Percentiles rank a stretch among this genome's conserved stretches.
Evolutionary conservation across 2,329 filamentous ascomycete species (phyloP).

Genomic region (Epichloe sp.): DNA sequence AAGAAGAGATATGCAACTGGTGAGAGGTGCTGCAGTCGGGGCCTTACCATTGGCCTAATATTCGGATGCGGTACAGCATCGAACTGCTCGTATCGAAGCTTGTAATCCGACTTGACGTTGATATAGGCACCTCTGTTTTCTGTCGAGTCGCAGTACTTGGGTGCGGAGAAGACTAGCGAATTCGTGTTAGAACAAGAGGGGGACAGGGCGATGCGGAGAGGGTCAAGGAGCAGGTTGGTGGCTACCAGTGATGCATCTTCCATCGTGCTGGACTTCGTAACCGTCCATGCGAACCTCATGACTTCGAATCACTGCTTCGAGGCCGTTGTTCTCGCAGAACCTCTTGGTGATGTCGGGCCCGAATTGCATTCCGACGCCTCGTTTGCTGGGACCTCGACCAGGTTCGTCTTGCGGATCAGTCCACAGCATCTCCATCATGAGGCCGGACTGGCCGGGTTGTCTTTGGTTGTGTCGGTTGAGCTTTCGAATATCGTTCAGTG

Average conservation of each 20-base stretch:
- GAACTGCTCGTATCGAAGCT: conserved; percentile 85
- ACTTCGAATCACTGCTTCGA: conserved; percentile 90
- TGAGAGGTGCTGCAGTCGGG: conserved; percentile 2
- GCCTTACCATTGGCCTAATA: conserved; percentile 75
- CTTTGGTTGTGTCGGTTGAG: conserved; percentile 81
- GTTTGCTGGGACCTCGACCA: conserved; percentile 87
- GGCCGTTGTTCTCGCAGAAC: conserved; percentile 91
- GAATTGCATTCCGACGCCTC: conserved; percentile 92
- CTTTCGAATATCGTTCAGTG: conserved; percentile 86
- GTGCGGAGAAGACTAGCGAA: conserved; percentile 75
- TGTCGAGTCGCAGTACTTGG: conserved; percentile 93
- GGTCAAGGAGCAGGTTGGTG: conserved; percentile 4
- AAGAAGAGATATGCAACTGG: neutral
- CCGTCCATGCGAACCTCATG: conserved; percentile 98
- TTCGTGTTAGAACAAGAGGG: conserved; percentile 12
- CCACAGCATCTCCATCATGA: conserved; percentile 99
- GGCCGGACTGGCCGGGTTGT: conserved; percentile 80
- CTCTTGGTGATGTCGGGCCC: conserved; percentile 91
- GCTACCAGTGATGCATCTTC: conserved; percentile 81
- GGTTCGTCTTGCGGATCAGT: conserved; percentile 82
- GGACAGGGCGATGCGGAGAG: neutral
- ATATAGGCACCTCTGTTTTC: conserved; percentile 98
- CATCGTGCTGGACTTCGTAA: conserved; percentile 96
- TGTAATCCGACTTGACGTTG: conserved; percentile 85
- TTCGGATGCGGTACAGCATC: conserved; percentile 93